Evolutionary conservation across 73 alveolate species (phyloP), one percentile per base, ranked within the genome.

Genomic region (Paramecium pentaurelia): DNA sequence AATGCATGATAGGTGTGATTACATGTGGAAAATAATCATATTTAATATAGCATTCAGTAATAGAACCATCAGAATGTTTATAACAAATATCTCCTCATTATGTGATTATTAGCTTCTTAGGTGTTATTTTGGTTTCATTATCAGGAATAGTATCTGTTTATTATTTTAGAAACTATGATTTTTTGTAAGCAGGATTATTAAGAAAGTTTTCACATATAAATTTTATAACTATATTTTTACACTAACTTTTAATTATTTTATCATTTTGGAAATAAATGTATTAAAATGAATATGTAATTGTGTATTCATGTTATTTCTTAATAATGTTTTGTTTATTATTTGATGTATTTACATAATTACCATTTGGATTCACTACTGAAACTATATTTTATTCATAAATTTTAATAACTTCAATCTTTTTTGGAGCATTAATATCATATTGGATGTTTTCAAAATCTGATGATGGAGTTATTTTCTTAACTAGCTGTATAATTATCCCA

Each of bases 331-430:
- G 34, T 20, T 12, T 73, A 6, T 20, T 32, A 5, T 32, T 73
- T 14, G 87, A 73, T 73, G 34, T 44, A 37, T 73, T 36, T 22
- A 36, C 37, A 4, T n/a, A 40, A 2, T 73, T 34, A 3, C 87
- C 87, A 0, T 73, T 73, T 73, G 87, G 87, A 73, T 73, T 36
- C 27, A 37, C 60, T 44, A 37, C 34, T 73, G 87, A 73, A 73
- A 40, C 87, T 0, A 73, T 34, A 73, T 73, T 73, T 40, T 73
- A 30, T 73, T 36, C 60, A 20, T 38, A 34, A n/a, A 37, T 37
- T 73, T n/a, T 73, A 27, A 22, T 36, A 10, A 30, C 64, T 73
- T 73, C 87, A 4, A 40, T 22, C 4, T 73, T 37, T 12, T 73
- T 73, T 73, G 60, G 34, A 18, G 6, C 11, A 8, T 73, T 73